Percentiles rank a stretch among this genome's conserved stretches.
phyloP scores from a whole-genome alignment of 2,329 filamentous ascomycete species.

The Drechslerella stenobrocha region DNA sequence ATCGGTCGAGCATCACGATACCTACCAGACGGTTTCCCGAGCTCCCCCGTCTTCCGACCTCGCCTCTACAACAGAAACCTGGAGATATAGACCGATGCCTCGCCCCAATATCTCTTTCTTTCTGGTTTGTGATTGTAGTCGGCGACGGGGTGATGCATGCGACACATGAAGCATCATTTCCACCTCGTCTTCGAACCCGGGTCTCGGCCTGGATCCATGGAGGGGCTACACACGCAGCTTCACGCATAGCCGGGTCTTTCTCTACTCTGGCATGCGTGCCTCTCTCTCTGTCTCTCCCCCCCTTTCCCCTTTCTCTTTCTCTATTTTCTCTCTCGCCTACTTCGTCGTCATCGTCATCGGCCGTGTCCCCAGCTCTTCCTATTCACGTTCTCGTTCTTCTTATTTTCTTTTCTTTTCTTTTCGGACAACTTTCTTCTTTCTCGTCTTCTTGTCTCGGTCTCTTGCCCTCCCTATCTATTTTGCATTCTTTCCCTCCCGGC shows the following conservation, averaged over 20 bases:
- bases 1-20: too few relatives aligned
- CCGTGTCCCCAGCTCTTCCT: conserved; percentile 26
- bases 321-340: conserved; percentile 7
- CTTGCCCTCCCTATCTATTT: conserved; percentile 28
- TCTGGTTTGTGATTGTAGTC: neutral
- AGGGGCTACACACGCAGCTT: neutral
- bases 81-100: too few relatives aligned
- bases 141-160: neutral
- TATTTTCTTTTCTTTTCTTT: conserved; percentile 23
- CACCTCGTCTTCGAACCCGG: neutral
- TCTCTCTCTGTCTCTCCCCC: conserved; percentile 7
- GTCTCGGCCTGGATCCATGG: too few relatives aligned
- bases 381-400: conserved; percentile 25
- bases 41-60: too few relatives aligned
- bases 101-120: too few relatives aligned
- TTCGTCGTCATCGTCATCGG: conserved; percentile 3
- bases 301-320: conserved; percentile 8
- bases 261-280: neutral
- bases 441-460: conserved; percentile 10
- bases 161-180: neutral
- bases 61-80: too few relatives aligned
- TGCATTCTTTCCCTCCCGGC: conserved; percentile 22
- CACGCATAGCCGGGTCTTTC: neutral
- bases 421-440: conserved; percentile 14
- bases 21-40: too few relatives aligned